phyloP scores from a whole-genome alignment of 2,329 filamentous ascomycete genomes.

The Xylaria sp. region DNA sequence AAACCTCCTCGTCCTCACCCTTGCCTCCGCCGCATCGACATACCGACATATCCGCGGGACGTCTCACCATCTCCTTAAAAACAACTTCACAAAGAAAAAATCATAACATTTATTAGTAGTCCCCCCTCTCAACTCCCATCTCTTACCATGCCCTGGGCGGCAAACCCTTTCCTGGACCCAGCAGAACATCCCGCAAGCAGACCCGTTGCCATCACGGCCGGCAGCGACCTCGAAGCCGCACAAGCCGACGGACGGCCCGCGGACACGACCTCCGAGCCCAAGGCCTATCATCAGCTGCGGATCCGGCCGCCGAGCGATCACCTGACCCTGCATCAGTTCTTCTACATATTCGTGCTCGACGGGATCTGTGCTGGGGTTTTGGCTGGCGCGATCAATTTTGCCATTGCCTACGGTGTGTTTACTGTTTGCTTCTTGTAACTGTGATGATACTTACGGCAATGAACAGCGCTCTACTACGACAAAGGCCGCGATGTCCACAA shows the following conservation, averaged over 20 bases:
- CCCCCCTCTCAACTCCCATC: too few relatives aligned
- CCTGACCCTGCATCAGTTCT: conserved; percentile 41
- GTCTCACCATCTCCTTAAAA: too few relatives aligned
- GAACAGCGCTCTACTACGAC: conserved; percentile 43
- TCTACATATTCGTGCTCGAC: conserved; percentile 46
- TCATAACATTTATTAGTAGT: too few relatives aligned
- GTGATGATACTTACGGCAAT: background rate
- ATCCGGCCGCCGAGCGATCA: conserved; percentile 34
- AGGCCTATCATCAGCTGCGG: background rate
- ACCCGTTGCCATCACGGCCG: background rate
- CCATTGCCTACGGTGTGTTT: conserved; percentile 44
- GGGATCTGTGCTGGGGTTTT: conserved; percentile 44
- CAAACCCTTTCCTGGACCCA: conserved; percentile 23
- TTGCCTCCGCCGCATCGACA: too few relatives aligned
- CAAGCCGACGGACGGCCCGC: background rate
- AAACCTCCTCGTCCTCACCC: too few relatives aligned
- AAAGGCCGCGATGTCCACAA: conserved; percentile 26
- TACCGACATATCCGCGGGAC: too few relatives aligned
- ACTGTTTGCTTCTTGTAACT: background rate
- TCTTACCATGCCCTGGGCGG: conserved; percentile 27
- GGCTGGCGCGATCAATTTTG: conserved; percentile 48
- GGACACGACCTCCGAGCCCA: conserved; percentile 7
- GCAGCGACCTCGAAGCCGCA: conserved; percentile 19
- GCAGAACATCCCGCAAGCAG: background rate
- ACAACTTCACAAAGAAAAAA: too few relatives aligned